These are phyloP conservation scores for Telopea speciosissima DNA, from an alignment of 177 flowering plant genomes.

Conservation along the genomic window DNA sequence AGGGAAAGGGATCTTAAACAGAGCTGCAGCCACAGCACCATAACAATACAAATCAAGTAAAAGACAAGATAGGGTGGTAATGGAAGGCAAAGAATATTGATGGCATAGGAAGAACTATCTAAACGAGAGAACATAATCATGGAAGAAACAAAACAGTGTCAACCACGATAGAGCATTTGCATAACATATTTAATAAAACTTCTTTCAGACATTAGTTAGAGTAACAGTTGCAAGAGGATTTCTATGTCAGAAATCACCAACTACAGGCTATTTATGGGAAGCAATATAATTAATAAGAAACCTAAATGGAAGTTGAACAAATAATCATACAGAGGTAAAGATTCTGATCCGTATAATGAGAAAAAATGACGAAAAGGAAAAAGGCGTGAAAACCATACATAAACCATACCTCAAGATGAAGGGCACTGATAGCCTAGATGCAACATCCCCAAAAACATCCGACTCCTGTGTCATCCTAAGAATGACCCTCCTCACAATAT, in stretches of 20 bases:
- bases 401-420: conserved; percentile 58
- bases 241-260: background rate
- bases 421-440: conserved; percentile 44
- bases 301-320: background rate
- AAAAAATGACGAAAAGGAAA: background rate
- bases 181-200: too few relatives aligned
- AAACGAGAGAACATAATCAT: background rate
- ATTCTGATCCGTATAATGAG: background rate
- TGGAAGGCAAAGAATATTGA: background rate
- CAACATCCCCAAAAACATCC: conserved; percentile 57
- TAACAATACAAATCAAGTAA: conserved; percentile 1
- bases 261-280: background rate
- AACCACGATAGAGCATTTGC: background rate
- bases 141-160: background rate
- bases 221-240: background rate
- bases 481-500: conserved; percentile 84
- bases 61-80: conserved; percentile 2
- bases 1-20: conserved; percentile 10
- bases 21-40: conserved; percentile 13
- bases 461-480: conserved; percentile 69
- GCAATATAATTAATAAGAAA: too few relatives aligned
- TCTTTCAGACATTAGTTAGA: background rate
- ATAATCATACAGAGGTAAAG: background rate
- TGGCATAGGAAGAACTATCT: conserved; percentile 1
- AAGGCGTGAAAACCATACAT: background rate